These are phyloP conservation scores for Trichoderma asperelloides DNA, from an alignment of 495 filamentous ascomycete genomes.

Conservation along the genomic window DNA sequence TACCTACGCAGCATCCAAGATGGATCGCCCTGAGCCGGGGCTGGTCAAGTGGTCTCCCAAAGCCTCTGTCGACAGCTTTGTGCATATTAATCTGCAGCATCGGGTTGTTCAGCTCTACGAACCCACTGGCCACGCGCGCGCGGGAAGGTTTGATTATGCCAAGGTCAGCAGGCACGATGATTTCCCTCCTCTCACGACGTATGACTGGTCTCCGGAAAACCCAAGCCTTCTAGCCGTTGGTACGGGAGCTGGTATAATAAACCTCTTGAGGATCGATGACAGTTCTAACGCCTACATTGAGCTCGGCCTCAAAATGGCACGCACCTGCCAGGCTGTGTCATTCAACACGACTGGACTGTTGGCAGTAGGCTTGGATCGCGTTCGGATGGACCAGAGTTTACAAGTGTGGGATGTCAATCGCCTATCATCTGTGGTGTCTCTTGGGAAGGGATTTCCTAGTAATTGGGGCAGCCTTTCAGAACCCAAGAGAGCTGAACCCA, in stretches of 20 bases:
- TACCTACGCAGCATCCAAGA: constrained; percentile 13
- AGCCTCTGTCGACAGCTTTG: constrained; percentile 55
- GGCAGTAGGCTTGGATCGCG: constrained; percentile 81
- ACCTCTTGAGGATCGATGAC: constrained; percentile 67
- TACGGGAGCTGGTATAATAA: constrained; percentile 73
- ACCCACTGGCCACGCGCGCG: constrained; percentile 50
- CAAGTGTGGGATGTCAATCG: constrained; percentile 89
- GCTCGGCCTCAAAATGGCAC: constrained; percentile 74
- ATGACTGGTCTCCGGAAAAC: constrained; percentile 81
- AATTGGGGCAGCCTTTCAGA: constrained; percentile 39
- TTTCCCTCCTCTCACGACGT: constrained; percentile 79
- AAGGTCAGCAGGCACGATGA: constrained; percentile 64
- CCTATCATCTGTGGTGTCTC: constrained; percentile 37
- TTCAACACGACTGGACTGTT: constrained; percentile 73
- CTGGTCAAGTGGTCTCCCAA: constrained; percentile 85
- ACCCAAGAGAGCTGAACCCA: constrained; percentile 66
- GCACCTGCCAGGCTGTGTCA: constrained; percentile 84
- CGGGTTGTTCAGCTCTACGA: constrained; percentile 73
- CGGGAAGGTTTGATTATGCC: constrained; percentile 52
- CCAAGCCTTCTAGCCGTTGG: constrained; percentile 73
- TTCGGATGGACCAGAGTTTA: constrained; percentile 85
- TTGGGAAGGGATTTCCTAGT: constrained; percentile 25
- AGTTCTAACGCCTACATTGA: constrained; percentile 53
- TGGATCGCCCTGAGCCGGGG: constrained; percentile 46
- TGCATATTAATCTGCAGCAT: constrained; percentile 74